Evolutionary conservation across 2,329 filamentous ascomycete genomes (phyloP).

Genomic region (Phaeosphaeriaceae sp.): DNA sequence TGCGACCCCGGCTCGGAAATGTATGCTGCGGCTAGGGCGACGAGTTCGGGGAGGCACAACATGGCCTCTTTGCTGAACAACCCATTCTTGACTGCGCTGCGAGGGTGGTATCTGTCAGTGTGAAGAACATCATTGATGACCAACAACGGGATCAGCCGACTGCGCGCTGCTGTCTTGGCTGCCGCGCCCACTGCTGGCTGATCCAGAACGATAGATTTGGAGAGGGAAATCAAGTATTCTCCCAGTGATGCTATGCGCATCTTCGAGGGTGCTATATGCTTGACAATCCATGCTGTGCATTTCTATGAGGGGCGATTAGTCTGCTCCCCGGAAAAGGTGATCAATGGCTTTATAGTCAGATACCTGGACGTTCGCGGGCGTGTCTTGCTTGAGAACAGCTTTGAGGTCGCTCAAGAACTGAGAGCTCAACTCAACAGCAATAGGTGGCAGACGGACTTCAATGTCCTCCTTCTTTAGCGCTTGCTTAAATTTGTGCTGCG

Average conservation of each 20-base stretch:
- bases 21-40: conserved; percentile 61
- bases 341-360: conserved; percentile 29
- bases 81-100: conserved; percentile 10
- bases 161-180: conserved; percentile 65
- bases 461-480: conserved; percentile 30
- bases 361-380: conserved; percentile 43
- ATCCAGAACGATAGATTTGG: conserved; percentile 61
- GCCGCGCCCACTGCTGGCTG: conserved; percentile 9
- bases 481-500: conserved; percentile 39
- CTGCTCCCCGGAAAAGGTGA: conserved; percentile 28
- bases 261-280: conserved; percentile 72
- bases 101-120: conserved; percentile 32
- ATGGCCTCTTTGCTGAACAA: conserved; percentile 52
- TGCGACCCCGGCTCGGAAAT: conserved; percentile 67
- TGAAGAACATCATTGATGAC: conserved; percentile 80
- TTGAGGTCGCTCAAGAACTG: conserved; percentile 34
- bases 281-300: conserved; percentile 86
- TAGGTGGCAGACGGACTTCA: conserved; percentile 23
- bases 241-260: conserved; percentile 71
- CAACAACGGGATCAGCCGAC: conserved; percentile 77
- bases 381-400: conserved; percentile 37
- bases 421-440: conserved; percentile 28
- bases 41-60: conserved; percentile 67
- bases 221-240: conserved; percentile 76
- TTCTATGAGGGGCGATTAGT: conserved; percentile 62